A percentile compares a stretch with the other conserved stretches of the same genome.
These are phyloP conservation scores for Paraurostyla sp. DNA, from an alignment of 73 alveolate species.

Conservation along the genomic window DNA sequence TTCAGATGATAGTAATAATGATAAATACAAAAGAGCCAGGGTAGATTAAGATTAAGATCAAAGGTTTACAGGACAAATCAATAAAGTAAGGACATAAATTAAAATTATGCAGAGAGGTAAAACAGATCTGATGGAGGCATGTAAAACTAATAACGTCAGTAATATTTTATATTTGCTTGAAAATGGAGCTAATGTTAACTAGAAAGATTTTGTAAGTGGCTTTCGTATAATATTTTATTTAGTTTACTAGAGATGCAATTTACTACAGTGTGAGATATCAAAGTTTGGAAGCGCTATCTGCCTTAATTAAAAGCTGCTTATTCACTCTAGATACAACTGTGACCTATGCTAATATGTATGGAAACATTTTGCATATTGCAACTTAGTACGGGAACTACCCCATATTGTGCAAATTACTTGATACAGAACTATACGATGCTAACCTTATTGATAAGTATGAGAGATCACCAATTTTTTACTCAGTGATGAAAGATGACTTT, in stretches of 20 bases:
- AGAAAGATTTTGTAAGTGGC: slow-evolving; percentile 22
- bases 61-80: not conserved
- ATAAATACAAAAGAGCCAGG: not conserved
- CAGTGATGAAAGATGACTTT: slow-evolving; percentile 28
- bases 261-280: slow-evolving; percentile 9
- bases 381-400: not conserved
- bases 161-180: not conserved
- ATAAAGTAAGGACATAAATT: not conserved
- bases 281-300: not conserved
- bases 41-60: not conserved
- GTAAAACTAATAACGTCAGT: not conserved
- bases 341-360: slow-evolving; percentile 45
- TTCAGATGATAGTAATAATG: not conserved
- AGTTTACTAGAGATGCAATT: slow-evolving; percentile 48
- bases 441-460: slow-evolving; percentile 27
- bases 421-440: slow-evolving; percentile 30
- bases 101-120: slow-evolving; percentile 6
- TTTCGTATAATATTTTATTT: not conserved
- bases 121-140: slow-evolving; percentile 44
- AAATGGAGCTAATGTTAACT: slow-evolving; percentile 37
- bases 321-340: not conserved
- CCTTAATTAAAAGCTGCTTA: not conserved
- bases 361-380: slow-evolving; percentile 46
- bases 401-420: not conserved
- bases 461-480: slow-evolving; percentile 42